Conservation (phyloP, 345 rosid genomes). For the Hibiscus tridactylites region DNA sequence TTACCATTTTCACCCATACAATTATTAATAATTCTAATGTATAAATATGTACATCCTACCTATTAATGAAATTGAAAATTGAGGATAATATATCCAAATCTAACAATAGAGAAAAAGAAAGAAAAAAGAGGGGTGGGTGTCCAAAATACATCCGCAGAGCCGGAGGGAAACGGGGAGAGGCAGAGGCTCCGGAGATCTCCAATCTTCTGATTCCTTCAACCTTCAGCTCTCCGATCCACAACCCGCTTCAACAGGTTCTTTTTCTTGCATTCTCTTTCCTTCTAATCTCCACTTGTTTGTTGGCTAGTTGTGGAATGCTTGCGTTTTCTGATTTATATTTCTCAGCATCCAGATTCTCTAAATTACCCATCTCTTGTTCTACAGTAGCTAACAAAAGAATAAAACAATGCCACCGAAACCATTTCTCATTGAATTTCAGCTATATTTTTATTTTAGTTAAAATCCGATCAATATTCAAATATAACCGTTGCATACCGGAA, state of each 20-base stretch:
- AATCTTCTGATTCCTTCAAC: background rate
- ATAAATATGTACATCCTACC: no score
- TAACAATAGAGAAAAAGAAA: background rate
- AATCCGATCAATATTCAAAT: background rate
- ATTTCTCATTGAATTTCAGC: background rate
- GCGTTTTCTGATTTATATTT: background rate
- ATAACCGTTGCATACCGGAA: no score
- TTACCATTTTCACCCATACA: no score
- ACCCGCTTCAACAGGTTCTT: background rate
- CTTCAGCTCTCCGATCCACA: background rate
- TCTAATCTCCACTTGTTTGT: background rate
- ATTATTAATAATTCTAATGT: no score
- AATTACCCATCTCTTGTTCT: background rate
- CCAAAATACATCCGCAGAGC: background rate
- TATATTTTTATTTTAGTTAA: background rate
- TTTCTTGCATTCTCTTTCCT: background rate
- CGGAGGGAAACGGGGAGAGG: background rate
- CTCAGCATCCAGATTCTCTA: background rate
- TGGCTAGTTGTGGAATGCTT: background rate
- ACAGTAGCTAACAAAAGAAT: background rate
- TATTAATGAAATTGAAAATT: no score
- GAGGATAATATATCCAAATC: no score
- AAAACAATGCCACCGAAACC: background rate
- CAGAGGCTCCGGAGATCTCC: constrained; percentile 18
- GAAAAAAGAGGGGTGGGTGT: background rate